A percentile compares a stretch with the other conserved stretches of the same genome.
Evolutionary conservation across 257 asterid species (phyloP).

Genomic region (Salvia splendens): DNA sequence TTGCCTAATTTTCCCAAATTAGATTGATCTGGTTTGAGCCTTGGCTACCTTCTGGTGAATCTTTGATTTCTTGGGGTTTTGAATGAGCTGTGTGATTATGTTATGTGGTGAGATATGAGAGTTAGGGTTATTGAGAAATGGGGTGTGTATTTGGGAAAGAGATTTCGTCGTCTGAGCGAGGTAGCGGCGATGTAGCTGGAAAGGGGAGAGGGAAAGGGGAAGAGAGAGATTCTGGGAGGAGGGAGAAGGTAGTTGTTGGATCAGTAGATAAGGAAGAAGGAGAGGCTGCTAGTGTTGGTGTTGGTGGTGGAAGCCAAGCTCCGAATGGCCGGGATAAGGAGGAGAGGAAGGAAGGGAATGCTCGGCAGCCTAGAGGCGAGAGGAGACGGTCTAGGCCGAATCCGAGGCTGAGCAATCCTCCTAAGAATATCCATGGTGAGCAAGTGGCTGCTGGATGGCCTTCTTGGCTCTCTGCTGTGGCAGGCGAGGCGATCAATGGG

Average conservation of each 20-base stretch:
- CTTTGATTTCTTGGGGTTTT: slow-evolving; percentile 31
- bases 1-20: slow-evolving; percentile 31
- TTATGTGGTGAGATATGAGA: slow-evolving; percentile 70
- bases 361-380: slow-evolving; percentile 48
- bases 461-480: slow-evolving; percentile 82
- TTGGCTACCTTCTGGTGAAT: slow-evolving; percentile 17
- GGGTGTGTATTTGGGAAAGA: slow-evolving; percentile 85
- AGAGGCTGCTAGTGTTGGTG: slow-evolving; percentile 35
- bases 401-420: slow-evolving; percentile 82
- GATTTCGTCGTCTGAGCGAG: slow-evolving; percentile 56
- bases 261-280: slow-evolving; percentile 49
- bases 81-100: slow-evolving; percentile 42
- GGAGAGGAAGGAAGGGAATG: slow-evolving; percentile 47
- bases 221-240: slow-evolving; percentile 66
- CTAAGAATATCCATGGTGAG: slow-evolving; percentile 76
- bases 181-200: slow-evolving; percentile 51
- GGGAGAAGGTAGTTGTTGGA: slow-evolving; percentile 58
- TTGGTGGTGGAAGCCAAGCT: slow-evolving; percentile 40
- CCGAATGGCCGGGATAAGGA: slow-evolving; percentile 58
- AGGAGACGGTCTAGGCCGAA: slow-evolving; percentile 77
- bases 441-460: slow-evolving; percentile 98
- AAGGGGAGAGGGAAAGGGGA: slow-evolving; percentile 46
- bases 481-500: slow-evolving; percentile 86
- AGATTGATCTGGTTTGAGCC: slow-evolving; percentile 34
- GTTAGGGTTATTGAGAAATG: slow-evolving; percentile 57